Evolutionary conservation across 352 stramenopile genomes (phyloP), one percentile per base, ranked within the genome.

Genomic region (Saprolegnia diclina): DNA sequence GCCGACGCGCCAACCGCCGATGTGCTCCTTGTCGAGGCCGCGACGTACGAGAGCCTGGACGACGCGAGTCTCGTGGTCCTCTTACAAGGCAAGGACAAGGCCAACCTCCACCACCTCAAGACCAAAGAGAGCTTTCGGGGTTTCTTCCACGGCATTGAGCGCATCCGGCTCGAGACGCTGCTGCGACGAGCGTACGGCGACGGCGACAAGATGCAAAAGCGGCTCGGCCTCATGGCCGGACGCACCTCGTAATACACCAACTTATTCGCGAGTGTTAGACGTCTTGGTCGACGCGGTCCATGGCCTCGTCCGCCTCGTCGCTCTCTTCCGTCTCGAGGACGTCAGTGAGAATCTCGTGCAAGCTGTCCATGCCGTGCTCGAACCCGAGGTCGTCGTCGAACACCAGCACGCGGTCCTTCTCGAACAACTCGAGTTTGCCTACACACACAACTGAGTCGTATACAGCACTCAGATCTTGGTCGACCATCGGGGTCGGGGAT

Each of bases 141-240:
- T 4, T 92, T 79, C 68, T 90, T 92, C 55, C 67, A 71, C 22
- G 82, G 82, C 50, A 89, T 92, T 55, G 72, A 87, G 13, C 64
- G 72, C 29, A 70, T 69, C 26, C 79, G 81, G 4, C 72, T 92
- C 13, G 72, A 85, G 64, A 18, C 38, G 11, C 74, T 91, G 65
- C 71, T 92, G 22, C 64, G 64, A 24, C 74, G 76, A 53, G 78
- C 80, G 7, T 91, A 89, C 54, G 56, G 57, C 5, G 79, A 90
- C 26, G 37, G 42, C 0, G 79, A 87, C 63, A 88, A 88, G 63
- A 73, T 88, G 46, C 72, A 68, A 19, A 82, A 81, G 35, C 81
- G 85, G 48, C 70, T 92, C 75, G 76, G 89, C 61, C 73, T 90
- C 46, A 92, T 92, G 85, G 65, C 74, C 38, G 81, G 85, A 4